Percentiles rank a stretch among this genome's conserved stretches.
These are phyloP conservation scores for Cystobasidium pallidum DNA, from an alignment of 1,284 basidiomycete genomes.

Conservation along the genomic window DNA sequence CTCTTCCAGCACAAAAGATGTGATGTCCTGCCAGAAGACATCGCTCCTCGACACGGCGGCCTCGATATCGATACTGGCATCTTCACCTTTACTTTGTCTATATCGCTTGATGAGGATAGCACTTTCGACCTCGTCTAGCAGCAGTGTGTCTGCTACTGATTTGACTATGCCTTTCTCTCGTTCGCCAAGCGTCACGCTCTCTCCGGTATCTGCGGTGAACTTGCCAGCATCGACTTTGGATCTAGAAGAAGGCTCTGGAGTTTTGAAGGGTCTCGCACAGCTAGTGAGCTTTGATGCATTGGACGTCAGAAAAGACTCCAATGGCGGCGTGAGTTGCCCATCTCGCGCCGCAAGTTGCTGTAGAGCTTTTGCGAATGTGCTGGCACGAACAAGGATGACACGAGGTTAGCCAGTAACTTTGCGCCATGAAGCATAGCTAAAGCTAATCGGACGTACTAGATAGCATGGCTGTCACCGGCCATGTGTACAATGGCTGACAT, in stretches of 20 bases:
- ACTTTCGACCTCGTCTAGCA: constrained; percentile 31
- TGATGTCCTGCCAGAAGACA: constrained; percentile 49
- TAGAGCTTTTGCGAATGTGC: constrained; percentile 31
- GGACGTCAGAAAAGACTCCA: constrained; percentile 15
- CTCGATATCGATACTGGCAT: constrained; percentile 9
- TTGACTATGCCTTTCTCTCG: constrained; percentile 21
- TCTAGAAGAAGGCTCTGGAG: constrained; percentile 7
- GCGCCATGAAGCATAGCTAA: not conserved
- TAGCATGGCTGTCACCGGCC: constrained; percentile 21
- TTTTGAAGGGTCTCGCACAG: constrained; percentile 15
- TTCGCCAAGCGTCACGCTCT: constrained; percentile 5
- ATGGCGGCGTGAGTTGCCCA: constrained; percentile 27
- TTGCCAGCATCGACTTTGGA: constrained; percentile 35
- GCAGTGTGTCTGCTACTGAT: constrained; percentile 8
- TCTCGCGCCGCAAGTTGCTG: constrained; percentile 28
- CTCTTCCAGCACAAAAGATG: constrained; percentile 50
- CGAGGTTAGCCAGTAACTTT: not conserved
- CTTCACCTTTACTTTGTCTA: constrained; percentile 14
- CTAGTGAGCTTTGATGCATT: constrained; percentile 16
- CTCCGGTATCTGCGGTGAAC: constrained; percentile 10
- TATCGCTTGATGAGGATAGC: constrained; percentile 14
- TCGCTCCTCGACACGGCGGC: constrained; percentile 26
- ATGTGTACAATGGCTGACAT: constrained; percentile 17
- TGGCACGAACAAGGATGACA: not conserved
- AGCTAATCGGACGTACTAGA: constrained; percentile 14